These are phyloP conservation scores for Sporisorium graminicola DNA, from an alignment of 1,284 basidiomycete species.

Conservation along the genomic window DNA sequence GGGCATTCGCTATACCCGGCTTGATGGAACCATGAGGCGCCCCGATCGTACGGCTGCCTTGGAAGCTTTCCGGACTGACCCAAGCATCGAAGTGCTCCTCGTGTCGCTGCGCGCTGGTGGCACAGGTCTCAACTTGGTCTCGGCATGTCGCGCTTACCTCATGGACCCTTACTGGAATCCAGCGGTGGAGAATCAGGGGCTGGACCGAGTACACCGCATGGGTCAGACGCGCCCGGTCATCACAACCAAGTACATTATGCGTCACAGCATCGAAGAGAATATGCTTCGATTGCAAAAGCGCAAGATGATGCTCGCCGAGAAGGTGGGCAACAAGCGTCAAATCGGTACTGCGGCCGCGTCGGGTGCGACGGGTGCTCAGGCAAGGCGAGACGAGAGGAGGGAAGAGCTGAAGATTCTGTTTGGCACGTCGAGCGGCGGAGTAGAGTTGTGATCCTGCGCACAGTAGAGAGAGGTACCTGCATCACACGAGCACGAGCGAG, in stretches of 20 bases:
- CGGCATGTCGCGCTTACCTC: slow-evolving; percentile 80
- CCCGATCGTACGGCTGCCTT: slow-evolving; percentile 54
- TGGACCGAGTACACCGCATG: slow-evolving; percentile 66
- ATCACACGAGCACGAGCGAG: background rate
- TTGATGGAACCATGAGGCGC: slow-evolving; percentile 66
- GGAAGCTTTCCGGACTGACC: slow-evolving; percentile 57
- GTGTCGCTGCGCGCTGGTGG: slow-evolving; percentile 68
- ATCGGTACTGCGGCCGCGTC: slow-evolving; percentile 17
- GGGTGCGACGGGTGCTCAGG: slow-evolving; percentile 1
- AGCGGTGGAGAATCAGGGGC: slow-evolving; percentile 78
- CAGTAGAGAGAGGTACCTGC: background rate
- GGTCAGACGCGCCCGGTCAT: slow-evolving; percentile 65
- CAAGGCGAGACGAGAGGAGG: slow-evolving; percentile 34
- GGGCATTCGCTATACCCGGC: slow-evolving; percentile 57
- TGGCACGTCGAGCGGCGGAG: slow-evolving; percentile 30
- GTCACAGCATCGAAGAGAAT: slow-evolving; percentile 67
- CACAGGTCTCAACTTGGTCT: slow-evolving; percentile 79
- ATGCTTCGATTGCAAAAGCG: slow-evolving; percentile 65
- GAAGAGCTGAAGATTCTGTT: slow-evolving; percentile 62
- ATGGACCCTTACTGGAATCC: slow-evolving; percentile 99
- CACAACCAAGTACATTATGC: slow-evolving; percentile 67
- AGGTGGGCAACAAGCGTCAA: slow-evolving; percentile 53
- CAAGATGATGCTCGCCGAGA: slow-evolving; percentile 67
- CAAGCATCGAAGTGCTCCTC: slow-evolving; percentile 63
- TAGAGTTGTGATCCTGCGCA: slow-evolving; percentile 11